phyloP scores from a whole-genome alignment of 495 filamentous ascomycete species.

The Barbatosphaeria neglecta region DNA sequence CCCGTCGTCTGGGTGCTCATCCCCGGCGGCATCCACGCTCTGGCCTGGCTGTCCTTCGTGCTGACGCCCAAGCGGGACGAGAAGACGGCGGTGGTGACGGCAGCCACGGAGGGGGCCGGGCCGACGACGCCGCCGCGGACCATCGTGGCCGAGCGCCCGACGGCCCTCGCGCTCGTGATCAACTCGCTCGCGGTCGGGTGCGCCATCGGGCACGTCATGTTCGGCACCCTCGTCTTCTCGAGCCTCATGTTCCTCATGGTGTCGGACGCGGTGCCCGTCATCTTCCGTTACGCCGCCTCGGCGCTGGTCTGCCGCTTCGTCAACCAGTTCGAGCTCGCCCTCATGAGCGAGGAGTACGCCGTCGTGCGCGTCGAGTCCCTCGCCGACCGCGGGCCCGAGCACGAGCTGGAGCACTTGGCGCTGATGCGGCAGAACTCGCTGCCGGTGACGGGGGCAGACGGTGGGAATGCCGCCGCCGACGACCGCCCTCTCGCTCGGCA shows the following conservation, averaged over 20 bases:
- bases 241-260: slow-evolving; percentile 3
- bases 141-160: neutral
- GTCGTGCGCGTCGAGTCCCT: neutral
- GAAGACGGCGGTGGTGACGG: neutral
- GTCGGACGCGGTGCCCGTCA: slow-evolving; percentile 1
- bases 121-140: neutral
- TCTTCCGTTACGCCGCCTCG: slow-evolving; percentile 3
- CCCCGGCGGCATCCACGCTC: slow-evolving; percentile 6
- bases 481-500: no score
- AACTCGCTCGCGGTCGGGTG: neutral
- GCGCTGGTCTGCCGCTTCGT: slow-evolving; percentile 4
- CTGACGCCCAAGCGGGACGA: neutral
- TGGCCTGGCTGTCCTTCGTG: neutral
- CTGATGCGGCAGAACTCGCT: no score
- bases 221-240: slow-evolving; percentile 6
- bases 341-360: slow-evolving; percentile 1
- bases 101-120: neutral
- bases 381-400: neutral
- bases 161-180: neutral
- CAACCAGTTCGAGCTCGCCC: slow-evolving; percentile 5
- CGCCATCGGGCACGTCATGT: slow-evolving; percentile 4
- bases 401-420: no score
- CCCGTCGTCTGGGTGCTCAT: slow-evolving; percentile 8
- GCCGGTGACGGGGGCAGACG: no score
- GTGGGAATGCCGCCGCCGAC: no score